phyloP scores from a whole-genome alignment of 1,284 basidiomycete genomes.

The Naganishia sp. region DNA sequence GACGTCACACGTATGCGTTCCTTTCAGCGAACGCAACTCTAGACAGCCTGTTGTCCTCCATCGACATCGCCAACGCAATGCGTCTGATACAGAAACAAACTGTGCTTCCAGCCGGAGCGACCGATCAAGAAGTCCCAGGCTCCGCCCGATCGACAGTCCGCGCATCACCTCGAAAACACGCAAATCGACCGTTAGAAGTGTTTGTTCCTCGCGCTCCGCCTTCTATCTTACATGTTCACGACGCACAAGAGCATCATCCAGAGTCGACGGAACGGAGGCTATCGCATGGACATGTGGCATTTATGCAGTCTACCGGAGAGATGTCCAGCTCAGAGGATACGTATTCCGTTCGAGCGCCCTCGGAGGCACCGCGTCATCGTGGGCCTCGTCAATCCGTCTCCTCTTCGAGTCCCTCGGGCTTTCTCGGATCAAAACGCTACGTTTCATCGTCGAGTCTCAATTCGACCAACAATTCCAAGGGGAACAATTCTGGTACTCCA shows the following conservation, averaged over 20 bases:
- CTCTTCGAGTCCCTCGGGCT: constrained; percentile 6
- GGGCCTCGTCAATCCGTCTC: constrained; percentile 2
- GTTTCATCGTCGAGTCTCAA: background rate
- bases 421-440: constrained; percentile 3
- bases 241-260: background rate
- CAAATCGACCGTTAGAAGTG: background rate
- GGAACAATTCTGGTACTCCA: no score
- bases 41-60: constrained; percentile 14
- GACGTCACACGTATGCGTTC: background rate
- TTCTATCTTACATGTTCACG: constrained; percentile 2
- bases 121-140: background rate
- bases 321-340: constrained; percentile 21
- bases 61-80: constrained; percentile 30
- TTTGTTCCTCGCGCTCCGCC: constrained; percentile 26
- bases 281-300: constrained; percentile 19
- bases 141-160: background rate
- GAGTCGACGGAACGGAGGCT: background rate
- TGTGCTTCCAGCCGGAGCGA: constrained; percentile 5
- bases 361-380: background rate
- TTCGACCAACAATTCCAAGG: background rate
- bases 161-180: background rate
- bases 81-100: constrained; percentile 29
- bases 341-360: background rate
- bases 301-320: constrained; percentile 5
- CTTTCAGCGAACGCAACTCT: background rate